Percentiles rank a stretch among this genome's conserved stretches.
These are phyloP conservation scores for Leptographium galeiforme DNA, from an alignment of 2,329 filamentous ascomycete genomes.

Conservation along the genomic window DNA sequence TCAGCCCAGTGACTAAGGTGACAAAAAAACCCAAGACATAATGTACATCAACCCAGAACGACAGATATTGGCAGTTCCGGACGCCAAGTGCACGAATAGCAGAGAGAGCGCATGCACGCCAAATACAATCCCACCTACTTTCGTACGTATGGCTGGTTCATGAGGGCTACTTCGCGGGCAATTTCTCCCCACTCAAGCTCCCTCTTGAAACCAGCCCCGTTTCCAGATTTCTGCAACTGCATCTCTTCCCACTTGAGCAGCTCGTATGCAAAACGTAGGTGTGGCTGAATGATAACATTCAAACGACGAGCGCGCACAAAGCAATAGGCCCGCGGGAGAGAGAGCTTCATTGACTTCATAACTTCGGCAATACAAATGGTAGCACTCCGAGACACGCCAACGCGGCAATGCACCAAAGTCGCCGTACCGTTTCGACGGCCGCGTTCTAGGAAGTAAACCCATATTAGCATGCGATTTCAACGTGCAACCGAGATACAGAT, in stretches of 20 bases:
- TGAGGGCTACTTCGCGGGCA: conserved; percentile 76
- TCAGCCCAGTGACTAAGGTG: neutral
- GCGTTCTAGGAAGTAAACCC: conserved; percentile 41
- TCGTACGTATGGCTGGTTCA: conserved; percentile 88
- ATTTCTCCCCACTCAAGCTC: conserved; percentile 89
- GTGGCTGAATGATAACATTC: conserved; percentile 97
- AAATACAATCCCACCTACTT: conserved; percentile 18
- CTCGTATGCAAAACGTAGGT: conserved; percentile 89
- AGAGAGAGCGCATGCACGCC: neutral
- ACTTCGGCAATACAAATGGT: conserved; percentile 99
- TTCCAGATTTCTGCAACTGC: conserved; percentile 31
- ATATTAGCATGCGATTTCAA: conserved; percentile 4
- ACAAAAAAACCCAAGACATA: neutral
- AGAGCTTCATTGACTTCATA: conserved; percentile 69
- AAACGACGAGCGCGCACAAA: conserved; percentile 84
- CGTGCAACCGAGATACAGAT: neutral
- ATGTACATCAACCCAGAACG: neutral
- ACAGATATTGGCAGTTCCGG: neutral
- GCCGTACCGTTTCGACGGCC: conserved; percentile 66
- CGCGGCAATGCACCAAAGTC: conserved; percentile 89
- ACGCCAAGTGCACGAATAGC: neutral
- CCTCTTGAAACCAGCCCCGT: conserved; percentile 35
- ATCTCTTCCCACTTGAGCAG: conserved; percentile 90
- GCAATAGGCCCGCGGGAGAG: conserved; percentile 87
- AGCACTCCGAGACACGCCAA: conserved; percentile 87